Conservation (phyloP, 2,329 filamentous ascomycete species). For the Cadophora luteo-olivacea region DNA sequence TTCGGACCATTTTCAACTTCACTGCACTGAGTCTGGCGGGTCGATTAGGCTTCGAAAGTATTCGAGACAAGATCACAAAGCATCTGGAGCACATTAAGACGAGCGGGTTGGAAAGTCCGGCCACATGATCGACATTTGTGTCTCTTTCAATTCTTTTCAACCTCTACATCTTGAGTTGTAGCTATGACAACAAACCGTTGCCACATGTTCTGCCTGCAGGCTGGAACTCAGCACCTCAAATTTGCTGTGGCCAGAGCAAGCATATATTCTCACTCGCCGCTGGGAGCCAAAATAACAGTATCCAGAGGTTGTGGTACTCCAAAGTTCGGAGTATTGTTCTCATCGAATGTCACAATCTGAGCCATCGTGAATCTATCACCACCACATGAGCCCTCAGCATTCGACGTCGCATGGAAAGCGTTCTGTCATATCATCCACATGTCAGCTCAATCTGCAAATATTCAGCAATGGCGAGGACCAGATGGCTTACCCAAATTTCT, state of each 20-base stretch:
- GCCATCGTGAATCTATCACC: neutral
- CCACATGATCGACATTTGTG: no score
- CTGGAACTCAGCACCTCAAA: no score
- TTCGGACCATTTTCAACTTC: no score
- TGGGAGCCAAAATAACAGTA: neutral
- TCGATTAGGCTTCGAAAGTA: no score
- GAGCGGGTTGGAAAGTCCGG: no score
- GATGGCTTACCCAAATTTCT: slow-evolving; percentile 6
- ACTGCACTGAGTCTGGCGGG: no score
- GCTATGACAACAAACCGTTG: no score
- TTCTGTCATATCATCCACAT: neutral
- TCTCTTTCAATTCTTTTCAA: no score
- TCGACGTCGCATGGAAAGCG: slow-evolving; percentile 7
- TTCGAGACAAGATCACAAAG: no score
- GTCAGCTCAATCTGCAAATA: neutral
- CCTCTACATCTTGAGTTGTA: no score
- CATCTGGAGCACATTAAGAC: no score
- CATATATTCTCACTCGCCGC: neutral
- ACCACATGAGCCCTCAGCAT: neutral
- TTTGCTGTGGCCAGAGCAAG: neutral
- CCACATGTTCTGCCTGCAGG: no score
- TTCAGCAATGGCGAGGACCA: neutral
- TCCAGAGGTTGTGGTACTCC: neutral
- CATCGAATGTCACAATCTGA: slow-evolving; percentile 10
- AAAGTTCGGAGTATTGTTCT: neutral